phyloP scores from a whole-genome alignment of 2,329 filamentous ascomycete genomes.

The Cadophora sp. region DNA sequence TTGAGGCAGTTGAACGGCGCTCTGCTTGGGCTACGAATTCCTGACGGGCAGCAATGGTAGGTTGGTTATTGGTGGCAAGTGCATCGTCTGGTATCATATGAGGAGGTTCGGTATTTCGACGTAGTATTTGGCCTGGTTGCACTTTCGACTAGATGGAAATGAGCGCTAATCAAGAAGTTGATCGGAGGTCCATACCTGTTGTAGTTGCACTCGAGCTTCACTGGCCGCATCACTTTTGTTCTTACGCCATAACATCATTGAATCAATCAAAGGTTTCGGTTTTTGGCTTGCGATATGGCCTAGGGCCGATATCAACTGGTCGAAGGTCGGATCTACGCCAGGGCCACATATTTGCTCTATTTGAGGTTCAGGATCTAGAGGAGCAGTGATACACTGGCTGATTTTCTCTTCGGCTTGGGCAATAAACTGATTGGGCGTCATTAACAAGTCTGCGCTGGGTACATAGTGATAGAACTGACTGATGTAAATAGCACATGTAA shows the following conservation, averaged over 20 bases:
- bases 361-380: conserved; percentile 80
- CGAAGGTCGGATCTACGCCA: conserved; percentile 86
- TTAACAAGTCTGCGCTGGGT: conserved; percentile 32
- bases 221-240: conserved; percentile 90
- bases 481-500: conserved; percentile 96
- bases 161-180: conserved; percentile 2
- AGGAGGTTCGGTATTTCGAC: conserved; percentile 76
- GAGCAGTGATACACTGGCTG: conserved; percentile 81
- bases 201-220: conserved; percentile 65
- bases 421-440: conserved; percentile 71
- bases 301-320: conserved; percentile 90
- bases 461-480: conserved; percentile 54
- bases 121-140: conserved; percentile 53
- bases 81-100: conserved; percentile 38
- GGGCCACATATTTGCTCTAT: conserved; percentile 92
- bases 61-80: conserved; percentile 28
- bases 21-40: conserved; percentile 82
- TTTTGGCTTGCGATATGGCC: conserved; percentile 95
- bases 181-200: conserved; percentile 50
- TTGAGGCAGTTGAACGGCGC: conserved; percentile 89
- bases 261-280: conserved; percentile 94
- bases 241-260: conserved; percentile 98
- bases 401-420: conserved; percentile 97
- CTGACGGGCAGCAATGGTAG: conserved; percentile 57
- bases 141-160: conserved; percentile 34